Conservation (phyloP, 306 rosid genomes). For the Canavalia gladiata region DNA sequence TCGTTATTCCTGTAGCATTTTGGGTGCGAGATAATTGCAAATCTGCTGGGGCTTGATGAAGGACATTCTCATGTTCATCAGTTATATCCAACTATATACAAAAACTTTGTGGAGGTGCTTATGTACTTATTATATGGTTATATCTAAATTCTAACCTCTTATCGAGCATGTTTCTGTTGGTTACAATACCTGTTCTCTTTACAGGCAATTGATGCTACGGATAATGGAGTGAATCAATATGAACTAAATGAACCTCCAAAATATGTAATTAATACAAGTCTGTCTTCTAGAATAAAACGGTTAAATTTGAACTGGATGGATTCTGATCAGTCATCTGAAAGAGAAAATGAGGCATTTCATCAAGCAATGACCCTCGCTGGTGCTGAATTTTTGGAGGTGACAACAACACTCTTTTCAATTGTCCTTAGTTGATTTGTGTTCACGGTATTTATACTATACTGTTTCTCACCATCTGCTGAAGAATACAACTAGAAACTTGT, state of each 20-base stretch:
- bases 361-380: constrained; percentile 67
- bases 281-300: constrained; percentile 59
- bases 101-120: constrained; percentile 59
- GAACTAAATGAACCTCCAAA: constrained; percentile 57
- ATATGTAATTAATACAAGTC: constrained; percentile 56
- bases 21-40: constrained; percentile 63
- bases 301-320: constrained; percentile 63
- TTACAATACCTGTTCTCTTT: constrained; percentile 3
- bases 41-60: constrained; percentile 58
- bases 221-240: constrained; percentile 68
- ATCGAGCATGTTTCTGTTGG: neutral
- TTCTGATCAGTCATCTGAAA: constrained; percentile 55
- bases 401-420: neutral
- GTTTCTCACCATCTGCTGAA: neutral
- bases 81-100: constrained; percentile 54
- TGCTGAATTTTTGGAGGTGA: constrained; percentile 63
- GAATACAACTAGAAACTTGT: neutral
- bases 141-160: too few species aligned
- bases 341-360: constrained; percentile 65
- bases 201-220: constrained; percentile 67
- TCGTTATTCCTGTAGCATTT: constrained; percentile 51
- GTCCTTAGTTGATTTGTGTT: constrained; percentile 3
- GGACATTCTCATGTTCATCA: constrained; percentile 54
- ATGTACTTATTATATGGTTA: too few species aligned
- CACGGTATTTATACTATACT: neutral